Evolutionary conservation across 345 rosid genomes (phyloP).

Genomic region (Trapa incisa): DNA sequence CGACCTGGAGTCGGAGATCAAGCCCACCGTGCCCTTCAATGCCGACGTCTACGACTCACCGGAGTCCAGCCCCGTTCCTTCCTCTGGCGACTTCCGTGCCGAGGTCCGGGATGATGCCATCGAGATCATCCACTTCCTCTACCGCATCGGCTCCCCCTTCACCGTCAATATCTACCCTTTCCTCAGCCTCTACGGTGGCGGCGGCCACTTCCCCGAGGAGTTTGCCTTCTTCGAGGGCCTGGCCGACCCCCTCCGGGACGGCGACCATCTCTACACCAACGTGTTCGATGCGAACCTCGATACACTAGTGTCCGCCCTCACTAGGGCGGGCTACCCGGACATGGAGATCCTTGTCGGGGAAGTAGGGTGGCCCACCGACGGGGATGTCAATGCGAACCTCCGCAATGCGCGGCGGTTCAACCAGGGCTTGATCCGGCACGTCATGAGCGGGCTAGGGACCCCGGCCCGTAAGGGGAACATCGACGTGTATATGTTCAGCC

Average conservation of each 20-base stretch:
- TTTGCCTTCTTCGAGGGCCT: constrained; percentile 64
- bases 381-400: constrained; percentile 41
- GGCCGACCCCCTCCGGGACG: constrained; percentile 42
- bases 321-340: constrained; percentile 48
- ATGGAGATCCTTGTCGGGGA: constrained; percentile 62
- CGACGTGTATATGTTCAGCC: constrained; percentile 51
- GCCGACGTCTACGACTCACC: constrained; percentile 59
- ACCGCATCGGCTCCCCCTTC: constrained; percentile 42
- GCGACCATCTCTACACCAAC: constrained; percentile 37
- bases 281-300: constrained; percentile 73
- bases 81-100: constrained; percentile 59
- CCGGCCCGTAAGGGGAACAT: constrained; percentile 41
- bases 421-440: constrained; percentile 46
- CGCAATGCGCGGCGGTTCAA: constrained; percentile 46
- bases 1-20: constrained; percentile 26
- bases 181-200: constrained; percentile 61
- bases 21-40: constrained; percentile 61
- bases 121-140: constrained; percentile 43
- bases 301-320: constrained; percentile 48
- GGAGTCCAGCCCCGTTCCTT: constrained; percentile 40
- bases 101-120: constrained; percentile 43
- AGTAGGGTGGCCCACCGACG: constrained; percentile 83
- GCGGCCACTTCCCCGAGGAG: constrained; percentile 44
- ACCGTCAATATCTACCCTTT: constrained; percentile 75
- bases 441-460: constrained; percentile 46